Base-by-base conservation (phyloP, 192 early-diverging fungal genomes). In the Backusella liffmaniae region DNA sequence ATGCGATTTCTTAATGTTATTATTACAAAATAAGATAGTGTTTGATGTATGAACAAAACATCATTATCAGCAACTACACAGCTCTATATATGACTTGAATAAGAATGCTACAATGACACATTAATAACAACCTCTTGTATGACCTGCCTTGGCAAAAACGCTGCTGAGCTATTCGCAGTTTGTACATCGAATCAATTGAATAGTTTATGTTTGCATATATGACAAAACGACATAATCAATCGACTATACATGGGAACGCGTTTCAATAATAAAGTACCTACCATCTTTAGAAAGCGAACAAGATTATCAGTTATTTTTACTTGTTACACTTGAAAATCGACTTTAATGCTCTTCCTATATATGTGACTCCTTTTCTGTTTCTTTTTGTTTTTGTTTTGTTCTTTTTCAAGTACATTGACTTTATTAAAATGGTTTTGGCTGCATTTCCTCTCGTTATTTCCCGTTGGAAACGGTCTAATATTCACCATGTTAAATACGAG, bases 371-470 rank as follows among this genome's bases (percentile, higher is more conserved):
- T 59, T 59, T 59, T 59, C 53, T 4, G 21, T 23, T 26, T 59
- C 16, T 18, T 59, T 26, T 59, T 59, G 21, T 59, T 59, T 59
- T 59, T 59, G n/a, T 59, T 59, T 59, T 21, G 16, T 53, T 12
- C 23, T 59, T 26, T 59, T 23, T 10, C 7, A 59, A 59, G 9
- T 10, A 8, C 5, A 56, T n/a, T 7, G 4, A 7, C 18, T 18
- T 7, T 53, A 0, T 23, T 21, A 21, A 56, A 42, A 73, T 73
- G 72, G 36, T 23, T 29, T 30, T 73, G 12, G 72, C 72, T 6
- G 12, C 72, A 65, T 73, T 73, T 73, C 53, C 53, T 62, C 32
- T 73, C 26, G 30, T 73, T 41, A 65, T 65, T 3, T 12, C 3
- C 8, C 72, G 72, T 30, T 73, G 59, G 59, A 73, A 73, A 29